Conservation (phyloP, 305 asterid species). For the Salvia sclarea region DNA sequence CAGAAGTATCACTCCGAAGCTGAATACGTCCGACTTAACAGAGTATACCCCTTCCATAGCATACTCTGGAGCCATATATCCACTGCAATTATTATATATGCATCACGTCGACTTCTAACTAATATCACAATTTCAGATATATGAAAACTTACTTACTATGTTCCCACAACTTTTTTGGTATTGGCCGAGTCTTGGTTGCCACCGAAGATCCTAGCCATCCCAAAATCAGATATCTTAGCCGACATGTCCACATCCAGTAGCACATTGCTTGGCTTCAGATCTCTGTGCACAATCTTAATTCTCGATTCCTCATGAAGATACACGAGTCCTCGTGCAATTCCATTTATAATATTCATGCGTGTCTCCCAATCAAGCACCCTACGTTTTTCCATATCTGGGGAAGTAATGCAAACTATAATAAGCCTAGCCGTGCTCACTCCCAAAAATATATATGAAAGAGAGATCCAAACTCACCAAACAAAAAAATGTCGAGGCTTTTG, state of each 20-base stretch:
- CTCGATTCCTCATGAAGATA: conserved; percentile 35
- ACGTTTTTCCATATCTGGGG: conserved; percentile 11
- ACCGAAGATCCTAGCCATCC: conserved; percentile 25
- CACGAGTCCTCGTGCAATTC: conserved; percentile 25
- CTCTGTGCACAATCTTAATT: conserved; percentile 26
- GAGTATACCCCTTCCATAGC: conserved; percentile 34
- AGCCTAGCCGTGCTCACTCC: too few relatives aligned
- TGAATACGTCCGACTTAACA: conserved; percentile 40
- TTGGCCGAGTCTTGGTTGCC: background rate
- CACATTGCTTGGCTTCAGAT: conserved; percentile 27
- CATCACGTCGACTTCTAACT: too few relatives aligned
- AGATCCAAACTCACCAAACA: conserved; percentile 15
- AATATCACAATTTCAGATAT: background rate
- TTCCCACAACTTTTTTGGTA: conserved; percentile 23
- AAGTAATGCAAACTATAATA: background rate
- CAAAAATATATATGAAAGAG: too few relatives aligned
- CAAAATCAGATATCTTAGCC: conserved; percentile 29
- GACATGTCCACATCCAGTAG: conserved; percentile 14
- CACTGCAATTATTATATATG: too few relatives aligned
- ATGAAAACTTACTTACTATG: conserved; percentile 18
- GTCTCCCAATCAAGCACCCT: conserved; percentile 19
- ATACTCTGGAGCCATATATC: conserved; percentile 32
- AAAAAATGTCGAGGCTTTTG: conserved; percentile 23
- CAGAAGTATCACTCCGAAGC: conserved; percentile 45
- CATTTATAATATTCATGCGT: conserved; percentile 11